Percentiles rank a stretch among this genome's conserved stretches.
Evolutionary conservation across 2,329 filamentous ascomycete species (phyloP).

Genomic region (Nannizziopsis arthrosporioides): DNA sequence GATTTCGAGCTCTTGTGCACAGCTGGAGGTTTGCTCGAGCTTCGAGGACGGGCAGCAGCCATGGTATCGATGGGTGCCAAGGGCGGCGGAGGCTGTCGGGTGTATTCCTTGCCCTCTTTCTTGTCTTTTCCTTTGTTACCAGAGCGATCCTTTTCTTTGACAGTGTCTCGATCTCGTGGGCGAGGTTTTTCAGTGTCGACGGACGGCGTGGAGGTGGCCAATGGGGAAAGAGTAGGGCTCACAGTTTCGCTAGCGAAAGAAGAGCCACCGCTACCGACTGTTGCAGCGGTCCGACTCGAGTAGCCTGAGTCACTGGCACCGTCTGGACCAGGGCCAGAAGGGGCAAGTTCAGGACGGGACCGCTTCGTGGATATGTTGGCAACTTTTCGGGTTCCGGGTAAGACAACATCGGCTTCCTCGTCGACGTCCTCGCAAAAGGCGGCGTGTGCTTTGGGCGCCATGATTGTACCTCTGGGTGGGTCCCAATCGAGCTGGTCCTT

Average conservation of each 20-base stretch:
- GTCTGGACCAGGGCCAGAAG: slow-evolving; percentile 29
- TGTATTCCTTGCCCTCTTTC: slow-evolving; percentile 15
- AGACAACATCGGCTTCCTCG: slow-evolving; percentile 33
- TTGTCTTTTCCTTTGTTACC: slow-evolving; percentile 12
- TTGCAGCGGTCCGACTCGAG: slow-evolving; percentile 47
- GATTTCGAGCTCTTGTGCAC: slow-evolving; percentile 25
- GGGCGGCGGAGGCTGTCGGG: slow-evolving; percentile 18
- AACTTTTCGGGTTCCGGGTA: slow-evolving; percentile 38
- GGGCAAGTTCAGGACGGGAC: slow-evolving; percentile 34
- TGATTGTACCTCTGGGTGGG: slow-evolving; percentile 17
- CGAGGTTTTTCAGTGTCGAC: slow-evolving; percentile 11
- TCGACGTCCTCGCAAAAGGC: slow-evolving; percentile 41
- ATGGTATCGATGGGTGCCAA: slow-evolving; percentile 25
- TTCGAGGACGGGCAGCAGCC: slow-evolving; percentile 25
- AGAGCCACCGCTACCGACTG: slow-evolving; percentile 42
- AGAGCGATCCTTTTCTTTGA: slow-evolving; percentile 19
- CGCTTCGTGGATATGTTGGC: slow-evolving; percentile 43
- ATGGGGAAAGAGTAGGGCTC: slow-evolving; percentile 28
- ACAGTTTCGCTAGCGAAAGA: slow-evolving; percentile 33
- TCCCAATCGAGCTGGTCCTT: slow-evolving; percentile 2
- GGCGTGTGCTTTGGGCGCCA: slow-evolving; percentile 30
- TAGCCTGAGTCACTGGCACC: slow-evolving; percentile 51
- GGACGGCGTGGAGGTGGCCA: slow-evolving; percentile 25
- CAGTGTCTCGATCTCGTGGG: slow-evolving; percentile 16
- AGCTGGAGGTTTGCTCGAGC: slow-evolving; percentile 22